Base-by-base conservation (phyloP, 208 protist genomes). In the Acanthamoeba castellanii region DNA sequence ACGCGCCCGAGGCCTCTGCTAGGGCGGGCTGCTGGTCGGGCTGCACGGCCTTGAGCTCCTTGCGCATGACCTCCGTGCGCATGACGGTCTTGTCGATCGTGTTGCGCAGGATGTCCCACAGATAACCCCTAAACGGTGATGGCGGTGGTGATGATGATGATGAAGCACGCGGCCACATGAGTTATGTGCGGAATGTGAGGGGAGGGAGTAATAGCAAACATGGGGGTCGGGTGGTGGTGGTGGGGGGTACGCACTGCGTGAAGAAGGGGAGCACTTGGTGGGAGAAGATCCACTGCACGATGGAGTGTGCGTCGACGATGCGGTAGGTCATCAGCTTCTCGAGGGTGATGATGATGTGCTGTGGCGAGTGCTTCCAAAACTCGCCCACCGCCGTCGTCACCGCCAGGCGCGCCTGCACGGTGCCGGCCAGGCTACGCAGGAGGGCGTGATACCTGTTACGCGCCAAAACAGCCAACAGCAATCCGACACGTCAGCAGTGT, bases 311-410 rank as follows among this genome's bases (percentile, higher is more conserved):
- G 30, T 92, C 87, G 32, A 74, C 30, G 32, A 92, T 74, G 27
- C 50, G 61, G 61, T 92, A 92, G 87, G 87, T 92, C 59, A 92
- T 92, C 5, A 92, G 59, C 87, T 92, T 92, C 25, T 92, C 87
- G 9, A 92, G 37, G 7, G 45, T 55, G n/a, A 92, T 92, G 55
- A 66, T 68, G 59, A 92, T 27, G 59, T 92, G 87, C 64, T 92
- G 87, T 25, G 59, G 61, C 22, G 87, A 92, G 55, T 74, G 34
- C 37, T 74, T 20, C 87, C 87, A 92, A 27, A 76, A 92, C 50
- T 92, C 87, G 61, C 57, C 87, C 57, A 92, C 87, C 13, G 87
- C 87, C 13, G 42, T 30, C 11, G 45, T n/a, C 30, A 47, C 50
- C 37, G 50, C 42, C 18, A 92, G 37, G 9, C 87, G 55, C 18